These are phyloP conservation scores for Lasiosphaeria hispida DNA, from an alignment of 495 filamentous ascomycete species.

Conservation along the genomic window DNA sequence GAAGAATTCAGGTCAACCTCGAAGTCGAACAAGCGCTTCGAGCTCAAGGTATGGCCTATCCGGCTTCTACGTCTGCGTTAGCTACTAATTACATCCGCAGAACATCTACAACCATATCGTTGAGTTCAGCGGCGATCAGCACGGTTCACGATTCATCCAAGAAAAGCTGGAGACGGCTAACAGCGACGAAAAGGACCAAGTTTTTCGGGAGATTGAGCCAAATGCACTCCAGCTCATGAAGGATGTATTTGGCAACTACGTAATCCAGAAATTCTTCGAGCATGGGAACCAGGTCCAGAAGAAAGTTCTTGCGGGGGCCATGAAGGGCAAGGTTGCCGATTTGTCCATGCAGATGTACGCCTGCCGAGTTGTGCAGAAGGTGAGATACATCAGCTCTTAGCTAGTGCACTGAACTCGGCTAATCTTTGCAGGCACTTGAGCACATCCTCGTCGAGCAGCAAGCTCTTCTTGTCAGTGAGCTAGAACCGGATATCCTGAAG, in stretches of 20 bases:
- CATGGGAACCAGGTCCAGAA: constrained; percentile 95
- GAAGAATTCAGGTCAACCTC: constrained; percentile 75
- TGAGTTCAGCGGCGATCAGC: constrained; percentile 94
- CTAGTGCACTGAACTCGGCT: constrained; percentile 7
- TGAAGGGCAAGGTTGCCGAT: constrained; percentile 78
- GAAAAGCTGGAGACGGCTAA: constrained; percentile 92
- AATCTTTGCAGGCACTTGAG: constrained; percentile 69
- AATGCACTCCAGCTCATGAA: constrained; percentile 89
- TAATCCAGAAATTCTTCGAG: constrained; percentile 97
- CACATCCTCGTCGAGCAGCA: constrained; percentile 91
- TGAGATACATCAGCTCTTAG: constrained; percentile 26
- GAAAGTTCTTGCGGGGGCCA: constrained; percentile 75
- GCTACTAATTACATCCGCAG: constrained; percentile 34
- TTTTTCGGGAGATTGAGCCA: constrained; percentile 81
- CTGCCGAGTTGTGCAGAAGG: constrained; percentile 95
- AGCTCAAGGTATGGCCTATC: constrained; percentile 66
- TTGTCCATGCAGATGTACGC: constrained; percentile 91
- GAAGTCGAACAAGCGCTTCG: constrained; percentile 76
- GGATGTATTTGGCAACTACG: constrained; percentile 97
- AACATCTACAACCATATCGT: constrained; percentile 88
- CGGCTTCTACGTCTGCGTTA: no score
- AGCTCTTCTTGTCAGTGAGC: constrained; percentile 75
- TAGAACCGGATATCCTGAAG: constrained; percentile 72
- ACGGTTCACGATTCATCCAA: constrained; percentile 94
- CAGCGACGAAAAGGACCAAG: constrained; percentile 93